phyloP scores from a whole-genome alignment of 1,139 yeast species.

The Geotrichum phurueaensis region DNA sequence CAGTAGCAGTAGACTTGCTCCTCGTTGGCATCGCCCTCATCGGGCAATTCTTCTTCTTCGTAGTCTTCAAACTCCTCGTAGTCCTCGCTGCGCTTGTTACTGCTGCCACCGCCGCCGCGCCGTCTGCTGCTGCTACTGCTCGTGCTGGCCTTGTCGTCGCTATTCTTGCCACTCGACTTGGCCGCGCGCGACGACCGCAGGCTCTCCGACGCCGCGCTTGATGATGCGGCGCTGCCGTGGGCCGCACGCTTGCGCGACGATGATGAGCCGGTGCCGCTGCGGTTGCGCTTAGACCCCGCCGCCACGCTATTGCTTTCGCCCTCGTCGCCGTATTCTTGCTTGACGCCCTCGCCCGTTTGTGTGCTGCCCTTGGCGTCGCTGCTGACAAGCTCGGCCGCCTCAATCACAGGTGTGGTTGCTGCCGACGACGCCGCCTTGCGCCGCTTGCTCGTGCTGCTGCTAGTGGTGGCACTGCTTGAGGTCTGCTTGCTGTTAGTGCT shows the following conservation, averaged over 20 bases:
- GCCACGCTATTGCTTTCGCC: not conserved
- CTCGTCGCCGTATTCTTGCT: conserved; percentile 7
- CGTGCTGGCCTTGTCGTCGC: conserved; percentile 10
- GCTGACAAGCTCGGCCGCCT: not conserved
- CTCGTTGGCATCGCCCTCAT: conserved; percentile 20
- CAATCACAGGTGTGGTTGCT: conserved; percentile 11
- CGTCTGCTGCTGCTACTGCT: conserved; percentile 4
- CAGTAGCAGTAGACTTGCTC: conserved; percentile 95
- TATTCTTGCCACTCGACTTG: conserved; percentile 11
- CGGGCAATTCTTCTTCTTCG: conserved; percentile 10
- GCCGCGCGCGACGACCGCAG: conserved; percentile 1
- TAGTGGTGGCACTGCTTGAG: conserved; percentile 6
- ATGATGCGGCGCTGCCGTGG: conserved; percentile 4
- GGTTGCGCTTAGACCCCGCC: conserved; percentile 5
- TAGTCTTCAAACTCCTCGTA: conserved; percentile 12
- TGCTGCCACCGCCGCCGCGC: conserved; percentile 16
- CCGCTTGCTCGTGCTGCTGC: conserved; percentile 4
- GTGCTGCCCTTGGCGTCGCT: not conserved
- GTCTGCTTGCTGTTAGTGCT: conserved; percentile 8
- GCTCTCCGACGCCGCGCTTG: conserved; percentile 7
- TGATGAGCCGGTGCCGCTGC: not conserved
- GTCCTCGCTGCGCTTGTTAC: conserved; percentile 8
- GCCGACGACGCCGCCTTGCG: conserved; percentile 18
- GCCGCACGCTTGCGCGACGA: conserved; percentile 13
- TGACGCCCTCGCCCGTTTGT: not conserved